Conservation (phyloP, 805 yeast species). For the Myxozyma kluyveri region DNA sequence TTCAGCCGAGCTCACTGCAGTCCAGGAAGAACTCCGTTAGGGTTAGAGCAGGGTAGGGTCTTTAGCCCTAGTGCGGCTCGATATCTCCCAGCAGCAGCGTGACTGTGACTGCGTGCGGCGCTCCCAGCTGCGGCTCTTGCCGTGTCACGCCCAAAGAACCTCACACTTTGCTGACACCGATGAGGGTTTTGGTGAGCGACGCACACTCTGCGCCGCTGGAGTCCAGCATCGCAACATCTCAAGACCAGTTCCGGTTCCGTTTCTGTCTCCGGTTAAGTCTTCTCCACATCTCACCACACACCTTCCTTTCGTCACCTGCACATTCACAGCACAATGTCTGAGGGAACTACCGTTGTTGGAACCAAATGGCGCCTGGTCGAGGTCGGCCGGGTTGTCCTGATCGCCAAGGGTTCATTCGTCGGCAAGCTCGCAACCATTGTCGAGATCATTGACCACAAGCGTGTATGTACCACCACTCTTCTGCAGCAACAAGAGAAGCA, state of each 20-base stretch:
- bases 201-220: conserved; percentile 21
- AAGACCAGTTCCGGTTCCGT: conserved; percentile 3
- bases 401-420: conserved; percentile 68
- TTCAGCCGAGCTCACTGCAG: too few relatives aligned
- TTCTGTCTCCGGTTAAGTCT: conserved; percentile 3
- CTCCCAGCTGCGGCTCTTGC: background rate
- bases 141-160: too few relatives aligned
- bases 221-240: conserved; percentile 7
- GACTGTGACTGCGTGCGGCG: background rate
- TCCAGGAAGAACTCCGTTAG: too few relatives aligned
- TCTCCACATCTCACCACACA: background rate
- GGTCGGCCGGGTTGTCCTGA: conserved; percentile 97
- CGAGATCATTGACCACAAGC: conserved; percentile 98
- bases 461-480: conserved; percentile 54
- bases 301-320: conserved; percentile 2
- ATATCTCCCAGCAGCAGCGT: background rate
- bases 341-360: conserved; percentile 79
- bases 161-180: too few relatives aligned
- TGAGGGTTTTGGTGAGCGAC: too few relatives aligned
- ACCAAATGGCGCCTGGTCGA: conserved; percentile 99
- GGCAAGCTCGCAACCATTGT: conserved; percentile 94
- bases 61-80: background rate
- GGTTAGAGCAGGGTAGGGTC: background rate
- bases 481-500: background rate
- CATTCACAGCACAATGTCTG: conserved; percentile 47